Conservation (phyloP, 768 basidiomycete species). For the Trametes maxima region DNA sequence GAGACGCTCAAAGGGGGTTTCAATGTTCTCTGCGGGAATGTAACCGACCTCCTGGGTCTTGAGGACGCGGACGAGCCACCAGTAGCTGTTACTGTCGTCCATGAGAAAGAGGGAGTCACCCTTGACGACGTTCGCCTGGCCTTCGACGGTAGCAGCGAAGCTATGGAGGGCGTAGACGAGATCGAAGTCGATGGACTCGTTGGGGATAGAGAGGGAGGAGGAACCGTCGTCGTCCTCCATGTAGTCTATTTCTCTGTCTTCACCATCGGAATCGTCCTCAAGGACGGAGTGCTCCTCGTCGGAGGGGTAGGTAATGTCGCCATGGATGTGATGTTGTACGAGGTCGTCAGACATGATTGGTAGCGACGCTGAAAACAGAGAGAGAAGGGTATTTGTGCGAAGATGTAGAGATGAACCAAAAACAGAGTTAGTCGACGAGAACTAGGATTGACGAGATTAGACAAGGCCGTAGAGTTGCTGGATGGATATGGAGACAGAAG, state of each 20-base stretch:
- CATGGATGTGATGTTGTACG: conserved; percentile 50
- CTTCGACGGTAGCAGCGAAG: conserved; percentile 97
- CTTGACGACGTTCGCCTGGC: conserved; percentile 98
- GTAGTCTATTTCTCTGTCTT: conserved; percentile 66
- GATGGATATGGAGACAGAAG: not conserved
- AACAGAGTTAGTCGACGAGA: not conserved
- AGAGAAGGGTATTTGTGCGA: not conserved
- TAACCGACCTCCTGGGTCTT: conserved; percentile 99
- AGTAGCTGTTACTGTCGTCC: conserved; percentile 99
- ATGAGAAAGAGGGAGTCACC: conserved; percentile 95
- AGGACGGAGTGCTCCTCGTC: conserved; percentile 83
- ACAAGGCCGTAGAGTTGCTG: conserved; percentile 4
- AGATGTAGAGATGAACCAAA: not conserved
- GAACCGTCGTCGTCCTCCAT: conserved; percentile 77
- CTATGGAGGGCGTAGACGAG: conserved; percentile 93
- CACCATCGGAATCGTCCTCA: conserved; percentile 81
- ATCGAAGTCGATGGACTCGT: conserved; percentile 92
- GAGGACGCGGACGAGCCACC: conserved; percentile 99
- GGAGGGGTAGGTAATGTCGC: conserved; percentile 52
- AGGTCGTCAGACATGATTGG: conserved; percentile 44
- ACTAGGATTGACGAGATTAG: not conserved
- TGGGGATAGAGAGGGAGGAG: conserved; percentile 83
- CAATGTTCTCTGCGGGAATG: conserved; percentile 99
- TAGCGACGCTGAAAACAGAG: not conserved
- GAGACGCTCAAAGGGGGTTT: conserved; percentile 95